A percentile compares a stretch with the other conserved stretches of the same genome.
Conservation (phyloP, 176 grass and related monocot species). For the Aechmea fasciata region DNA sequence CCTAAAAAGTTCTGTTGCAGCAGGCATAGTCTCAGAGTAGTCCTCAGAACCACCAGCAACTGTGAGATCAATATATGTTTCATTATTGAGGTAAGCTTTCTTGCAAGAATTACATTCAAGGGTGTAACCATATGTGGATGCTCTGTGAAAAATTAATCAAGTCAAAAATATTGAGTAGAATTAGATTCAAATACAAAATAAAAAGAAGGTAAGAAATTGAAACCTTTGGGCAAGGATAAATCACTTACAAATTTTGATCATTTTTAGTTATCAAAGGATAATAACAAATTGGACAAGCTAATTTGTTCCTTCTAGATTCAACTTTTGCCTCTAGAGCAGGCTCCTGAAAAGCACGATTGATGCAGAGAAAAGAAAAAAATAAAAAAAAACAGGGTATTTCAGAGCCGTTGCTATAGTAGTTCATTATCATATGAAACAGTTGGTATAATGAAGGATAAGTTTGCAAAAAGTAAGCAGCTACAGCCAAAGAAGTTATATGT, state of each 20-base stretch:
- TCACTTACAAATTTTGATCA: not conserved
- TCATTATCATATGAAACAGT: too few species aligned
- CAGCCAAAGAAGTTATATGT: too few species aligned
- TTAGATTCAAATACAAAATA: not conserved
- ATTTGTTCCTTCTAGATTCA: not conserved
- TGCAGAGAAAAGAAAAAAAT: not conserved
- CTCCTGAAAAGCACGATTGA: slow-evolving; percentile 10
- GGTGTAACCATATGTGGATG: not conserved
- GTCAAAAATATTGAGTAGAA: not conserved
- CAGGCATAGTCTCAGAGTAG: slow-evolving; percentile 22
- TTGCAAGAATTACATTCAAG: slow-evolving; percentile 20
- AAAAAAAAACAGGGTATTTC: not conserved
- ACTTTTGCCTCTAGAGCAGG: slow-evolving; percentile 10
- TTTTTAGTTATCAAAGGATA: slow-evolving; percentile 15
- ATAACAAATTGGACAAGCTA: slow-evolving; percentile 26
- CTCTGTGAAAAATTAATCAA: slow-evolving; percentile 5
- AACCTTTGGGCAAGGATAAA: not conserved
- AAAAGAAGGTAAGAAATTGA: not conserved
- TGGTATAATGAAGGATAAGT: too few species aligned
- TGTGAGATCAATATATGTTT: slow-evolving; percentile 18
- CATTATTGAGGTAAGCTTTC: slow-evolving; percentile 17
- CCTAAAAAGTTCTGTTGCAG: slow-evolving; percentile 25
- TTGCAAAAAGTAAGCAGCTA: too few species aligned
- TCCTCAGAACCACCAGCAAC: slow-evolving; percentile 11
- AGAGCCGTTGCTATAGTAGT: not conserved